Evolutionary conservation across 306 rosid genomes (phyloP).

Genomic region (Medicago ruthenica): DNA sequence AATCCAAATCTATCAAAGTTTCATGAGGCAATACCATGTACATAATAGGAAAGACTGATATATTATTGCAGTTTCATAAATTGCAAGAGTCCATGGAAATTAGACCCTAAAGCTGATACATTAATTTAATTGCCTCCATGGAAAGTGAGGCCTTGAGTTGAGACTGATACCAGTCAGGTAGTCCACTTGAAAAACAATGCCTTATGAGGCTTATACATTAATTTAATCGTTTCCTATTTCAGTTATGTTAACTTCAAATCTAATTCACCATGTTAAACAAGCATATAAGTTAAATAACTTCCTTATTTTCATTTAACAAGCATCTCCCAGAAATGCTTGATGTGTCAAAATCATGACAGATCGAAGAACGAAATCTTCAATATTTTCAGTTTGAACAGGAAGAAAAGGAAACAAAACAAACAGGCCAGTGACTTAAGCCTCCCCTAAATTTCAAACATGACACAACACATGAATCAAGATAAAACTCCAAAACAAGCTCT

Average conservation of each 20-base stretch:
- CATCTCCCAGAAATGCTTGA: background rate
- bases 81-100: background rate
- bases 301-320: background rate
- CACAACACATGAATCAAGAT: background rate
- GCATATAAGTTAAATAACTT: slow-evolving; percentile 11
- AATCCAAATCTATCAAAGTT: background rate
- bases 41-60: slow-evolving; percentile 10
- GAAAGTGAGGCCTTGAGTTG: too few relatives aligned
- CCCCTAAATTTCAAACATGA: background rate
- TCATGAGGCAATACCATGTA: background rate
- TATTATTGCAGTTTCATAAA: background rate
- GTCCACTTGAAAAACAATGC: background rate
- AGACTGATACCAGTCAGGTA: too few relatives aligned
- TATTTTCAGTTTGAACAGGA: background rate
- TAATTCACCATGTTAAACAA: background rate
- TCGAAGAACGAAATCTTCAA: background rate
- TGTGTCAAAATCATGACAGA: background rate
- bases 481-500: slow-evolving; percentile 16
- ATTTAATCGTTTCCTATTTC: background rate
- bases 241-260: slow-evolving; percentile 15
- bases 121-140: too few relatives aligned
- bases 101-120: background rate
- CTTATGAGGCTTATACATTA: background rate
- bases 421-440: background rate
- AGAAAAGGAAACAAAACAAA: background rate